phyloP scores from a whole-genome alignment of 2,329 filamentous ascomycete species.

The Neofusicoccum sp. region DNA sequence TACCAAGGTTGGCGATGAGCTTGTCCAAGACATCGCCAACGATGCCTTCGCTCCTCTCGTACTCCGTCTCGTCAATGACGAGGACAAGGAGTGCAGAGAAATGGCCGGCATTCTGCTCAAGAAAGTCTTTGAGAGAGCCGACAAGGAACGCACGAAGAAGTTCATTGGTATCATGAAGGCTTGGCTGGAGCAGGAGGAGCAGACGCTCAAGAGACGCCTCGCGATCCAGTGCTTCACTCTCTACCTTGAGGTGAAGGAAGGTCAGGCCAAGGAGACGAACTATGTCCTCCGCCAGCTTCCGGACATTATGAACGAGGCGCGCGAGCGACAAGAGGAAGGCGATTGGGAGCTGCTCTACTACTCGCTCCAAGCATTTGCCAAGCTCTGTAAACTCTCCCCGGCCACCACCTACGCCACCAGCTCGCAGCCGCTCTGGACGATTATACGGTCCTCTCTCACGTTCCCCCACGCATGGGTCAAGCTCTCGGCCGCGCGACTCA shows the following conservation, averaged over 20 bases:
- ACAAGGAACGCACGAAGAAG: conserved; percentile 66
- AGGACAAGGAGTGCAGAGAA: conserved; percentile 78
- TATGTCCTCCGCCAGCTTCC: conserved; percentile 54
- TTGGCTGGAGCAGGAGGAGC: conserved; percentile 75
- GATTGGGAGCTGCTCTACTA: conserved; percentile 75
- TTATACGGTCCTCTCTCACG: conserved; percentile 66
- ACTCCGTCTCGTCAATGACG: conserved; percentile 83
- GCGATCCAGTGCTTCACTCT: conserved; percentile 79
- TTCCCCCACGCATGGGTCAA: conserved; percentile 74
- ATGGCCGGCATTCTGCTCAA: conserved; percentile 78
- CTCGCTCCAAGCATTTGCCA: conserved; percentile 66
- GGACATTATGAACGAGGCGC: conserved; percentile 52
- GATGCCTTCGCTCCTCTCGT: conserved; percentile 85
- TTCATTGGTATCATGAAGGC: conserved; percentile 69
- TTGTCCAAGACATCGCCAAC: conserved; percentile 76
- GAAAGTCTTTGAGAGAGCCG: conserved; percentile 74
- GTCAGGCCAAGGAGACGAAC: conserved; percentile 63
- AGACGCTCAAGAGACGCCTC: conserved; percentile 67
- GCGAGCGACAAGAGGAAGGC: conserved; percentile 51
- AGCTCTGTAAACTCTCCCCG: conserved; percentile 67
- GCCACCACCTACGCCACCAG: conserved; percentile 60
- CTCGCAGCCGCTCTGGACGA: conserved; percentile 67
- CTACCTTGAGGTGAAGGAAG: conserved; percentile 71
- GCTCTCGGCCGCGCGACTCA: conserved; percentile 69
- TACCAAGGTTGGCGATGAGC: conserved; percentile 76